Conservation (phyloP, 495 filamentous ascomycete genomes). For the Viridothelium virens region DNA sequence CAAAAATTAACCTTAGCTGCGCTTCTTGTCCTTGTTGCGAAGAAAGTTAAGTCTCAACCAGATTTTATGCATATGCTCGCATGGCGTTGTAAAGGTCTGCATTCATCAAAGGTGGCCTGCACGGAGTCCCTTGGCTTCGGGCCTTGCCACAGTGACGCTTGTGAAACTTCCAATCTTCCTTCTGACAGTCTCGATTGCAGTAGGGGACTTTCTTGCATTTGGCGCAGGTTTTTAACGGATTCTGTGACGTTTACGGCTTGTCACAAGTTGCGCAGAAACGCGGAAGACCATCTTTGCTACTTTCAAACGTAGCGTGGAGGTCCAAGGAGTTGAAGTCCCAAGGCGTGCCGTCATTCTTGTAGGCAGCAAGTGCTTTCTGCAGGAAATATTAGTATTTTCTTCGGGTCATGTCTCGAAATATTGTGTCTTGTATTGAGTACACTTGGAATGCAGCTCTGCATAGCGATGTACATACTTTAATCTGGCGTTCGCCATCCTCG, state of each 20-base stretch:
- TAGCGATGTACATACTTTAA: not conserved
- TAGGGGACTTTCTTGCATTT: slow-evolving; percentile 16
- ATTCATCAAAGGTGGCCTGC: not conserved
- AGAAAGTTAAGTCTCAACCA: no score
- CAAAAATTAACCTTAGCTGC: no score
- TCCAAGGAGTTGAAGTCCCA: not conserved
- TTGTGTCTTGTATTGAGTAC: no score
- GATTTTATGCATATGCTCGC: not conserved
- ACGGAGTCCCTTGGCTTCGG: not conserved
- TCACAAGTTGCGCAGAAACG: slow-evolving; percentile 9
- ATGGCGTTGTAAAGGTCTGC: not conserved
- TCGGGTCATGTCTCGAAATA: not conserved
- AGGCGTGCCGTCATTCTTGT: not conserved
- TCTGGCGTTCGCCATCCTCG: not conserved
- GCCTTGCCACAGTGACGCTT: slow-evolving; percentile 8
- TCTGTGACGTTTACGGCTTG: not conserved
- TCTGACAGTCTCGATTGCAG: slow-evolving; percentile 17
- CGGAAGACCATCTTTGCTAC: not conserved
- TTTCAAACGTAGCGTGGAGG: not conserved
- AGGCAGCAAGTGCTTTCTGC: slow-evolving; percentile 1
- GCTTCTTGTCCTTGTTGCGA: no score
- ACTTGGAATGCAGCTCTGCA: no score
- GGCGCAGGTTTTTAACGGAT: not conserved
- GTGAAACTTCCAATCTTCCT: slow-evolving; percentile 16
- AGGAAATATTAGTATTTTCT: not conserved